Conservation (phyloP, 2,329 filamentous ascomycete species). For the Xylaria sp. region DNA sequence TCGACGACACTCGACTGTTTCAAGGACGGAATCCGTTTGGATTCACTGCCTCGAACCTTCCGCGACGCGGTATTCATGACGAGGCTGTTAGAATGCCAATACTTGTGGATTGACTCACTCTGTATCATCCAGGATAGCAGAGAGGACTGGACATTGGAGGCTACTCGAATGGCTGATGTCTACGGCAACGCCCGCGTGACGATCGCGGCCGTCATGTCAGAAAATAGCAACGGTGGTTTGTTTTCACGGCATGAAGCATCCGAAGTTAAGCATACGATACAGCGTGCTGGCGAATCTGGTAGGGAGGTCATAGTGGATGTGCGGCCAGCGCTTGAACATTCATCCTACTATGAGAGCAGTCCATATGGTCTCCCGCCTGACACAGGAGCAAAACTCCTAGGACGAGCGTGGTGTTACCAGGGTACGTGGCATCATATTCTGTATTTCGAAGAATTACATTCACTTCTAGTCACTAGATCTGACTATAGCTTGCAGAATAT, state of each 20-base stretch:
- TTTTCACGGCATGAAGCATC: constrained; percentile 33
- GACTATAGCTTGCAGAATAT: constrained; percentile 30
- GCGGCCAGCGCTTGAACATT: constrained; percentile 38
- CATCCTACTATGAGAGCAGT: constrained; percentile 34
- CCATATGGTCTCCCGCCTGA: constrained; percentile 32
- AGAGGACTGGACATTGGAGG: constrained; percentile 39
- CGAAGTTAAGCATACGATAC: constrained; percentile 27
- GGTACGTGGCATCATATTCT: constrained; percentile 23
- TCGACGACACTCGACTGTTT: constrained; percentile 20
- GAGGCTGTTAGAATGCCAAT: constrained; percentile 34
- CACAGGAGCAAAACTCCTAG: constrained; percentile 27
- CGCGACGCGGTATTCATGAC: constrained; percentile 35
- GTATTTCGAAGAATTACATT: not conserved
- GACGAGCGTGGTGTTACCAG: constrained; percentile 41
- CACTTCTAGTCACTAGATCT: not conserved
- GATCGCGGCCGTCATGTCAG: constrained; percentile 35
- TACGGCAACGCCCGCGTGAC: constrained; percentile 41
- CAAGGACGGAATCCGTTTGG: constrained; percentile 36
- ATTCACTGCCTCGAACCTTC: constrained; percentile 38
- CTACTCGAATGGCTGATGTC: constrained; percentile 36
- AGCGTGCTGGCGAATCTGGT: not conserved
- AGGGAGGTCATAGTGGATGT: constrained; percentile 23
- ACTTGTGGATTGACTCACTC: constrained; percentile 36
- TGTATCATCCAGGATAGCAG: constrained; percentile 19
- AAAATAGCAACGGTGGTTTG: constrained; percentile 36